A percentile compares a stretch with the other conserved stretches of the same genome.
These are phyloP conservation scores for Amesomyces nigricolor DNA, from an alignment of 2,329 filamentous ascomycete genomes.

Conservation along the genomic window DNA sequence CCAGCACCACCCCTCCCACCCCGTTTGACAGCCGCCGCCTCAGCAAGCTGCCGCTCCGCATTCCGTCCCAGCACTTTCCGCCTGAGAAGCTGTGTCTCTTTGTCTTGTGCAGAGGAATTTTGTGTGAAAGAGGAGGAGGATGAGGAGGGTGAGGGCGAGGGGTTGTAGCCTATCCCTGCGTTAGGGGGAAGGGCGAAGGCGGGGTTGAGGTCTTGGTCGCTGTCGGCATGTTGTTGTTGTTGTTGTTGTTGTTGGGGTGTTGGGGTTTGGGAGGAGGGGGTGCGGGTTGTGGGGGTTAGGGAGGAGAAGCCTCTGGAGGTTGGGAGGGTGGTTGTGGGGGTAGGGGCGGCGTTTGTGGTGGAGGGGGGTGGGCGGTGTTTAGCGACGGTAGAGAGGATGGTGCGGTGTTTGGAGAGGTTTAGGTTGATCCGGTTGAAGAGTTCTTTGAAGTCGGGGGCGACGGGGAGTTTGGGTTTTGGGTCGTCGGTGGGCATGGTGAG, in stretches of 20 bases:
- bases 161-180: constrained; percentile 39
- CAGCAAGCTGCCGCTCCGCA: constrained; percentile 30
- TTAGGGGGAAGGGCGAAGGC: constrained; percentile 27
- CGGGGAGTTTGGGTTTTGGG: constrained; percentile 8
- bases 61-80: constrained; percentile 19
- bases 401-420: constrained; percentile 33
- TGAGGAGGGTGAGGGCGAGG: constrained; percentile 13
- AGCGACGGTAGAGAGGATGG: constrained; percentile 30
- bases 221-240: constrained; percentile 16
- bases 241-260: constrained; percentile 1
- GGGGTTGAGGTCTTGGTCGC: constrained; percentile 25
- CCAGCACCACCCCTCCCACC: constrained; percentile 19
- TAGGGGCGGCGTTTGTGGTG: neutral
- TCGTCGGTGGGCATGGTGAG: constrained; percentile 5
- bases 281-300: neutral
- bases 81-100: constrained; percentile 25
- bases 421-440: constrained; percentile 41
- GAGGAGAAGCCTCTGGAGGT: constrained; percentile 8
- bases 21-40: constrained; percentile 23
- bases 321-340: constrained; percentile 8
- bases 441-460: constrained; percentile 32
- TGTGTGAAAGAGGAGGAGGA: constrained; percentile 20
- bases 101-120: constrained; percentile 16
- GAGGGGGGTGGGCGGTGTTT: constrained; percentile 22
- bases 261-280: neutral